Conservation (phyloP, 371 early-diverging fungal genomes). For the Mortierella sp. region DNA sequence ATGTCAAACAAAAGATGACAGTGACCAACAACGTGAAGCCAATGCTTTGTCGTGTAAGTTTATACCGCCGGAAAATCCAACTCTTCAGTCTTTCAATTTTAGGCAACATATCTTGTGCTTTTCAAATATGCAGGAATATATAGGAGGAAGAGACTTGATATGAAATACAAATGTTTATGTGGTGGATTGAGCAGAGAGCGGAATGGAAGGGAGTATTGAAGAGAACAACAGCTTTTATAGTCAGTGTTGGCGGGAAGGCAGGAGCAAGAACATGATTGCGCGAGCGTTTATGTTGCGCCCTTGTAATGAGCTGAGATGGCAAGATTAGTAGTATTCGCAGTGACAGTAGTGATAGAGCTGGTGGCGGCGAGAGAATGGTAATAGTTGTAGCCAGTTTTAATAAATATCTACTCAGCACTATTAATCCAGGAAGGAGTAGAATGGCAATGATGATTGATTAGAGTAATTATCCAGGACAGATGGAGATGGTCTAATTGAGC, state of each 20-base stretch:
- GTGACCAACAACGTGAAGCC: slow-evolving; percentile 18
- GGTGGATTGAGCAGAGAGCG: too few relatives aligned
- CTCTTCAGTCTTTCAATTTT: slow-evolving; percentile 14
- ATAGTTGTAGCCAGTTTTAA: not conserved
- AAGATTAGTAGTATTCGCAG: not conserved
- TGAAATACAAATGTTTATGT: too few relatives aligned
- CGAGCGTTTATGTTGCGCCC: not conserved
- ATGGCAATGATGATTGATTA: not conserved
- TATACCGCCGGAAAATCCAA: slow-evolving; percentile 39
- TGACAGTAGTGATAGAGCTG: not conserved
- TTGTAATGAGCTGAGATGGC: not conserved
- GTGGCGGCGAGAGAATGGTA: not conserved
- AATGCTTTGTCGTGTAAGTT: slow-evolving; percentile 33
- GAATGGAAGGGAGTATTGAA: not conserved
- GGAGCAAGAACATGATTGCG: not conserved
- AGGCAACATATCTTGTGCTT: slow-evolving; percentile 11
- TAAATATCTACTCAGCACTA: not conserved
- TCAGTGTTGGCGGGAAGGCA: not conserved
- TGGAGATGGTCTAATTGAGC: not conserved
- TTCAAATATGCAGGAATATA: not conserved
- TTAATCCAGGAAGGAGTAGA: not conserved
- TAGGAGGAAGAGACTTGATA: not conserved
- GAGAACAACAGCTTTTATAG: not conserved
- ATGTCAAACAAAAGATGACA: slow-evolving; percentile 34
- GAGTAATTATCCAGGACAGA: not conserved